These are phyloP conservation scores for Acanthamoeba royreba DNA, from an alignment of 208 protist species.

Conservation along the genomic window DNA sequence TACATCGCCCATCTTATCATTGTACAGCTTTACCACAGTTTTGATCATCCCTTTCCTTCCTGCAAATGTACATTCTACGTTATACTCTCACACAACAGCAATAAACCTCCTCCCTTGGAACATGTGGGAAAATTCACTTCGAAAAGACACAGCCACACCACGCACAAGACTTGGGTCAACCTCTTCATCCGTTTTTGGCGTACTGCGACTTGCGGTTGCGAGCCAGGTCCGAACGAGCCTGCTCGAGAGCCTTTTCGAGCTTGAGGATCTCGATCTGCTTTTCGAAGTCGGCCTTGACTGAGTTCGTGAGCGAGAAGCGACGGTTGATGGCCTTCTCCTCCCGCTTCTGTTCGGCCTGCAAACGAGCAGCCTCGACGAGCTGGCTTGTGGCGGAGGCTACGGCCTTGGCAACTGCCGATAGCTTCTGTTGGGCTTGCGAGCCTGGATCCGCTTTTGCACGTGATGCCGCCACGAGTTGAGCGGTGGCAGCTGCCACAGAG, in stretches of 20 bases:
- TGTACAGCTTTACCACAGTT: too few species aligned
- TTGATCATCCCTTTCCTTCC: too few species aligned
- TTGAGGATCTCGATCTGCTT: slow-evolving; percentile 50
- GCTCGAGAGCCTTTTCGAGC: slow-evolving; percentile 48
- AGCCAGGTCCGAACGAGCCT: slow-evolving; percentile 33
- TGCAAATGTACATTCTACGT: too few species aligned
- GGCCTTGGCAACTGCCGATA: neutral
- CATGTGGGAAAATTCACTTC: too few species aligned
- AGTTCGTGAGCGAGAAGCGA: neutral
- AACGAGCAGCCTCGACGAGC: slow-evolving; percentile 22
- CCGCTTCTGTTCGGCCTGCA: neutral
- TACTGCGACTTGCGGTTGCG: neutral
- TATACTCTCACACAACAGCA: too few species aligned
- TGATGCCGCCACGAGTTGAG: slow-evolving; percentile 30
- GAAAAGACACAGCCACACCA: too few species aligned
- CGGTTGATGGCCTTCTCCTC: neutral
- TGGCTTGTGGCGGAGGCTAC: neutral
- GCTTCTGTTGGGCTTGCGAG: neutral
- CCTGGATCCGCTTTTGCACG: neutral
- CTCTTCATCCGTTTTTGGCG: neutral
- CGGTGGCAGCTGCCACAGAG: slow-evolving; percentile 9
- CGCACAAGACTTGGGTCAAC: neutral
- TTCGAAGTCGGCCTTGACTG: neutral
- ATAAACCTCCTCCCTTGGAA: too few species aligned
- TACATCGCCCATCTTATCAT: too few species aligned